These are phyloP conservation scores for Suhomyces vadensis DNA, from an alignment of 805 yeast species.

Conservation along the genomic window DNA sequence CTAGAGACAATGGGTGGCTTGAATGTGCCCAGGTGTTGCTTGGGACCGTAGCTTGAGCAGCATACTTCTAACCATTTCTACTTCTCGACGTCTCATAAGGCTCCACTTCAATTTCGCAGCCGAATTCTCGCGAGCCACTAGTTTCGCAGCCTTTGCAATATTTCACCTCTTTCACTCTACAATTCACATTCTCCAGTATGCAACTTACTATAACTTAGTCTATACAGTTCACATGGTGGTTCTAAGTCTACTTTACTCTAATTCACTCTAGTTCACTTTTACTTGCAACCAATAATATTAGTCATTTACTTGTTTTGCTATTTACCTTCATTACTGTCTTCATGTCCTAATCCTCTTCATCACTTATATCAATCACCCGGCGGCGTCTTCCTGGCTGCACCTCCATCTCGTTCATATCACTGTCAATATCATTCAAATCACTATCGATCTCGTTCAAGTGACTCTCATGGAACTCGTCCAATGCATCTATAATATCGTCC, in stretches of 20 bases:
- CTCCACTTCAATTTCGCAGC: too few relatives aligned
- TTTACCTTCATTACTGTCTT: conserved; percentile 2
- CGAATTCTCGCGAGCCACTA: too few relatives aligned
- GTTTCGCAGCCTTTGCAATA: too few relatives aligned
- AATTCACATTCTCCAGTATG: neutral
- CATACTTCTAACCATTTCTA: too few relatives aligned
- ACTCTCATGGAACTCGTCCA: conserved; percentile 25
- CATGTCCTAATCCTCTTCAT: conserved; percentile 18
- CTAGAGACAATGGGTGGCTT: too few relatives aligned
- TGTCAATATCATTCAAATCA: too few relatives aligned
- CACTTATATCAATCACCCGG: conserved; percentile 13
- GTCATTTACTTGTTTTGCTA: neutral
- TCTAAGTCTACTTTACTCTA: neutral
- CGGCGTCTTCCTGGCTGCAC: conserved; percentile 2
- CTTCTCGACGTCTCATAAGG: too few relatives aligned
- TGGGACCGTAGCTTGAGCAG: too few relatives aligned
- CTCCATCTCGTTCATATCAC: neutral
- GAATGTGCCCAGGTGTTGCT: too few relatives aligned
- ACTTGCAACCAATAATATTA: too few relatives aligned
- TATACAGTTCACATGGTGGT: too few relatives aligned
- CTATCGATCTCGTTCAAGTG: conserved; percentile 13
- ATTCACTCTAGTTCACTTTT: neutral
- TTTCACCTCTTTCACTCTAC: neutral
- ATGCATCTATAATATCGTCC: conserved; percentile 25
- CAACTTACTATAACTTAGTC: too few relatives aligned